A percentile compares a stretch with the other conserved stretches of the same genome.
Conservation (phyloP, 2,329 filamentous ascomycete species). For the Xenoacremonium recifei region DNA sequence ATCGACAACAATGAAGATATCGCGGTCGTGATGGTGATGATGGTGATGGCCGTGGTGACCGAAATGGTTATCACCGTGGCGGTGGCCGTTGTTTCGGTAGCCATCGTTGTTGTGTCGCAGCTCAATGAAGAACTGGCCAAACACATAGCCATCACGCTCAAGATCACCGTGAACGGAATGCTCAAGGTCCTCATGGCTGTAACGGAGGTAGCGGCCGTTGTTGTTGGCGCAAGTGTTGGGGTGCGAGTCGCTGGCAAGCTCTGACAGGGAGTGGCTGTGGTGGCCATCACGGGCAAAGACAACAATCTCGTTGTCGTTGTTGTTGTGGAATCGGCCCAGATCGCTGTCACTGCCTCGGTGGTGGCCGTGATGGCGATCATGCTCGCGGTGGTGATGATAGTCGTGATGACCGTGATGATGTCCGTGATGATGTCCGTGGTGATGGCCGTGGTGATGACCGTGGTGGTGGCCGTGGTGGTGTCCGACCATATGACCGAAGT, state of each 20-base stretch:
- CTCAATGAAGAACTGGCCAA: background rate
- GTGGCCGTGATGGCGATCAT: conserved; percentile 2
- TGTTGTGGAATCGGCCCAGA: too few species aligned
- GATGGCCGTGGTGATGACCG: background rate
- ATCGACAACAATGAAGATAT: conserved; percentile 14
- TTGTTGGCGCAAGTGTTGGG: conserved; percentile 17
- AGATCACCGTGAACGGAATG: conserved; percentile 10
- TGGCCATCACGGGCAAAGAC: conserved; percentile 2
- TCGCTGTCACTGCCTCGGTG: conserved; percentile 1
- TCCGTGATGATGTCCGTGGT: too few species aligned
- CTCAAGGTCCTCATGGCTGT: conserved; percentile 15
- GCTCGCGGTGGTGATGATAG: background rate
- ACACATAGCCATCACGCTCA: background rate
- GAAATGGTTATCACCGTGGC: conserved; percentile 5
- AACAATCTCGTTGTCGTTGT: background rate
- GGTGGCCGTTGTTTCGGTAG: background rate
- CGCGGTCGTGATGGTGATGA: conserved; percentile 8
- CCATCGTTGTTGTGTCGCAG: background rate
- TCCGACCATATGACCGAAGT: too few species aligned
- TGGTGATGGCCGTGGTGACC: conserved; percentile 16
- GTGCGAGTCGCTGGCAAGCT: conserved; percentile 10
- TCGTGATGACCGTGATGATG: too few species aligned
- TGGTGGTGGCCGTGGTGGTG: too few species aligned
- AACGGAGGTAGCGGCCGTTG: conserved; percentile 14
- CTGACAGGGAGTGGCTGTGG: conserved; percentile 6